Evolutionary conservation across 768 basidiomycete species (phyloP).

Genomic region (Tylopilus intermedius): DNA sequence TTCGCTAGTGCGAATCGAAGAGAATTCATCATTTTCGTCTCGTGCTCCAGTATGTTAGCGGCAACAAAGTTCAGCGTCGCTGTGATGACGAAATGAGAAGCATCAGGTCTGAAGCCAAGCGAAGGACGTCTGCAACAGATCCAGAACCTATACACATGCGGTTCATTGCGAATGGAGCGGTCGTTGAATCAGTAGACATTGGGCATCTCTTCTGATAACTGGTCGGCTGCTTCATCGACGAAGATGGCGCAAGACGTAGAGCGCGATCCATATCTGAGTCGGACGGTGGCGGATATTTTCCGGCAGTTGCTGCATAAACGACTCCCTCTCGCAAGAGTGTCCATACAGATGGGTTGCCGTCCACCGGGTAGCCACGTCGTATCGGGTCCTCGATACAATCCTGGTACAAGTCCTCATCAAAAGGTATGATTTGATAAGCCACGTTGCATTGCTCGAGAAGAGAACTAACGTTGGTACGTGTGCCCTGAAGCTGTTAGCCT

Average conservation of each 20-base stretch:
- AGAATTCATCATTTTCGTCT: slow-evolving; percentile 23
- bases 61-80: slow-evolving; percentile 35
- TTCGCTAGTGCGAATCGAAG: neutral
- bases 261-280: slow-evolving; percentile 29
- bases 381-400: slow-evolving; percentile 18
- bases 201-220: neutral
- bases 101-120: too few relatives aligned
- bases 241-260: slow-evolving; percentile 19
- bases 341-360: slow-evolving; percentile 17
- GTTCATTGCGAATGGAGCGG: neutral
- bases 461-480: slow-evolving; percentile 11
- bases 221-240: too few relatives aligned
- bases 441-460: slow-evolving; percentile 16
- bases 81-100: slow-evolving; percentile 31
- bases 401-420: slow-evolving; percentile 16
- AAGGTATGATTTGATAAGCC: slow-evolving; percentile 7
- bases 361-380: slow-evolving; percentile 23
- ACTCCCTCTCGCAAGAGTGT: slow-evolving; percentile 33
- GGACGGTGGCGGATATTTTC: slow-evolving; percentile 23
- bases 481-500: slow-evolving; percentile 4
- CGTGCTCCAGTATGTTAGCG: slow-evolving; percentile 31
- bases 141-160: too few relatives aligned
- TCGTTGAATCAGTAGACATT: slow-evolving; percentile 32
- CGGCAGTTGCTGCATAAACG: slow-evolving; percentile 22
- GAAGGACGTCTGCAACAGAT: too few relatives aligned